Evolutionary conservation across 768 basidiomycete species (phyloP).

Genomic region (Sporobolomyces pararoseus): DNA sequence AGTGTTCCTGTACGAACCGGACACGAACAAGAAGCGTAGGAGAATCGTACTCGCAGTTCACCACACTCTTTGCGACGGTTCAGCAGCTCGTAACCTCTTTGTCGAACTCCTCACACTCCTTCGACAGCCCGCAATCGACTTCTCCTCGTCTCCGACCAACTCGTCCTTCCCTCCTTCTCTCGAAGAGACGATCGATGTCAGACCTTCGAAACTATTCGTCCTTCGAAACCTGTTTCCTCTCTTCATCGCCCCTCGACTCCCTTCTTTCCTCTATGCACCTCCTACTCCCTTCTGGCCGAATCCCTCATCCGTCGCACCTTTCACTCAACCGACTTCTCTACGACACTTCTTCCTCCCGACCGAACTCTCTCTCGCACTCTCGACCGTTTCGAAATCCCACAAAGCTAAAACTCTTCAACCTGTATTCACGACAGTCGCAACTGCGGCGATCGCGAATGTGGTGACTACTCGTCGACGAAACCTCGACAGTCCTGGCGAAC

Average conservation of each 20-base stretch:
- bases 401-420: neutral
- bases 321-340: neutral
- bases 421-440: neutral
- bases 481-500: too few relatives aligned
- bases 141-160: too few relatives aligned
- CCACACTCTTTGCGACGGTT: neutral
- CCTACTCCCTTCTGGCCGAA: neutral
- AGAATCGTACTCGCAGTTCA: neutral
- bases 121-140: neutral
- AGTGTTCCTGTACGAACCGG: slow-evolving; percentile 2
- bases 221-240: neutral
- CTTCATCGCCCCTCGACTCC: neutral
- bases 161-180: slow-evolving; percentile 1
- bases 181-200: slow-evolving; percentile 3
- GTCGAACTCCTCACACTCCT: neutral
- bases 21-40: neutral
- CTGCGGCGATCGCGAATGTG: neutral
- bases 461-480: too few relatives aligned
- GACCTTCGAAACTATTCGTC: neutral
- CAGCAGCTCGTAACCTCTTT: slow-evolving; percentile 7
- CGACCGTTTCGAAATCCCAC: neutral
- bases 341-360: neutral
- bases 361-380: neutral
- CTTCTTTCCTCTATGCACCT: slow-evolving; percentile 4
- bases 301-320: neutral